phyloP scores from a whole-genome alignment of 208 protist species.

The Leishmania tropica region DNA sequence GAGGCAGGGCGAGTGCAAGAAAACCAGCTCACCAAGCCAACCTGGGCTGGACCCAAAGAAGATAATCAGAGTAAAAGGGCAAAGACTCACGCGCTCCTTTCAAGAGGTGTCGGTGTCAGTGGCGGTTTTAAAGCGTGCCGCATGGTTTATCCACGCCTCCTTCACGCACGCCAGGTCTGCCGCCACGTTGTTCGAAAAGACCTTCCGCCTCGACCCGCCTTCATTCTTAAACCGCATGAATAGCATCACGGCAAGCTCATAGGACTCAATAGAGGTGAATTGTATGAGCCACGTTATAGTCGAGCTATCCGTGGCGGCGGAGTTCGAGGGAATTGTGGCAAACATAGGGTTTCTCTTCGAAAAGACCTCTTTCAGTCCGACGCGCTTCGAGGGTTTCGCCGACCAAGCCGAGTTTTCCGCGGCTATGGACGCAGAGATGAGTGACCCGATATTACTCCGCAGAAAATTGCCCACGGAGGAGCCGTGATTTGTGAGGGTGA shows the following conservation, averaged over 20 bases:
- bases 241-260: slow-evolving; percentile 16
- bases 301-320: background rate
- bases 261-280: slow-evolving; percentile 1
- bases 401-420: background rate
- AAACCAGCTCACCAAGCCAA: background rate
- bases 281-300: background rate
- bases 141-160: background rate
- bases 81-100: background rate
- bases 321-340: background rate
- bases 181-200: background rate
- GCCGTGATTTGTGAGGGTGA: background rate
- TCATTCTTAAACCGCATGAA: background rate
- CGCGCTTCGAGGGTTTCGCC: background rate
- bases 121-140: background rate
- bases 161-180: background rate
- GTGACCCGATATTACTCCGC: background rate
- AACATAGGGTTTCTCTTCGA: background rate
- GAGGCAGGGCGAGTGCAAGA: background rate
- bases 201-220: background rate
- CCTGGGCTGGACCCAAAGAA: background rate
- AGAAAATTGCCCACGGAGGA: background rate
- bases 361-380: background rate
- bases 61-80: background rate
- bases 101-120: background rate
- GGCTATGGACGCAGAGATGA: background rate